Percentiles rank a stretch among this genome's conserved stretches.
Evolutionary conservation across 768 basidiomycete genomes (phyloP).

Genomic region (Rhodotorula diobovata): DNA sequence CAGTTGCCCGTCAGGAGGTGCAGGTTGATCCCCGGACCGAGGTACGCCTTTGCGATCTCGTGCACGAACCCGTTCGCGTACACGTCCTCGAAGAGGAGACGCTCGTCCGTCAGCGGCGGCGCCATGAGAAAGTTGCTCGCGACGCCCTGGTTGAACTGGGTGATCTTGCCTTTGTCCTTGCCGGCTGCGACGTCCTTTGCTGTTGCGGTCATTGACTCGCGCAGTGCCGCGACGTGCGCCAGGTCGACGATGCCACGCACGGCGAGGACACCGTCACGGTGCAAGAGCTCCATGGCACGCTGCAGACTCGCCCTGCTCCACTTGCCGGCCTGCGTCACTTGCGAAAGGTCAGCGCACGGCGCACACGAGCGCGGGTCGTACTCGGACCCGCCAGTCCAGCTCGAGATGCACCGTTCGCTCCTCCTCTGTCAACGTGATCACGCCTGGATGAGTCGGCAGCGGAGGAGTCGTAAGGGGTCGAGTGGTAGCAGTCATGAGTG

Average conservation of each 20-base stretch:
- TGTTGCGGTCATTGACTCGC: not conserved
- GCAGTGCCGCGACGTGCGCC: not conserved
- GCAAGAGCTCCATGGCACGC: not conserved
- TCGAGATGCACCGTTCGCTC: too few relatives aligned
- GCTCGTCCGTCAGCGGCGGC: not conserved
- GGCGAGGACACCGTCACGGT: not conserved
- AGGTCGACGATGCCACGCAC: not conserved
- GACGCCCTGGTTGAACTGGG: not conserved
- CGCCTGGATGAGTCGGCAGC: too few relatives aligned
- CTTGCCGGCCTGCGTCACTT: not conserved
- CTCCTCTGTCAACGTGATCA: too few relatives aligned
- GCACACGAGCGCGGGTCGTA: too few relatives aligned
- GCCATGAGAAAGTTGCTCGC: slow-evolving; percentile 10
- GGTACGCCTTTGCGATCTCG: not conserved
- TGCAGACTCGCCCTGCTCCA: not conserved
- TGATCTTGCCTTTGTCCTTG: not conserved
- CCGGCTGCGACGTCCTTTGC: not conserved
- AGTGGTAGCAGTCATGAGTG: too few relatives aligned
- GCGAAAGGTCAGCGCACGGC: too few relatives aligned
- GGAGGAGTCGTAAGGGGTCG: too few relatives aligned
- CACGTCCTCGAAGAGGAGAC: slow-evolving; percentile 1
- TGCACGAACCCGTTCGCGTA: slow-evolving; percentile 9
- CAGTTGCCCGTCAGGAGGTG: slow-evolving; percentile 18
- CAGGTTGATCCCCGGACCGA: slow-evolving; percentile 2
- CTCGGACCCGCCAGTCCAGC: too few relatives aligned